Percentiles rank a stretch among this genome's conserved stretches.
Conservation (phyloP, 2,329 filamentous ascomycete species). For the Periconia sp. region DNA sequence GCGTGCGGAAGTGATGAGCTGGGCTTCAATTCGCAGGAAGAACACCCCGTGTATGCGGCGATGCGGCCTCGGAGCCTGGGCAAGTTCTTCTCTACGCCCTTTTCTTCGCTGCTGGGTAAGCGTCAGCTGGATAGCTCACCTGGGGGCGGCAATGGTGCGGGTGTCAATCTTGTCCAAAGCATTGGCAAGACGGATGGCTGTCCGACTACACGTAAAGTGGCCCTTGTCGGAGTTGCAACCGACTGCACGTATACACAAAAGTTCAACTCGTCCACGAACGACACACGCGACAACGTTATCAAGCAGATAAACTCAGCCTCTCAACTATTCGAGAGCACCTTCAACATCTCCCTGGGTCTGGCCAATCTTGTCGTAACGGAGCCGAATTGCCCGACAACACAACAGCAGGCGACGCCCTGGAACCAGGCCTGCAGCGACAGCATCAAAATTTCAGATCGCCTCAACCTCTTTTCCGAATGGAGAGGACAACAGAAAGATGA, state of each 20-base stretch:
- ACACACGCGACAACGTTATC: slow-evolving; percentile 78
- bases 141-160: slow-evolving; percentile 75
- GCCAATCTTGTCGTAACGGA: slow-evolving; percentile 83
- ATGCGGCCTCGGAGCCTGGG: slow-evolving; percentile 60
- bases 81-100: slow-evolving; percentile 63
- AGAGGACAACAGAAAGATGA: slow-evolving; percentile 76
- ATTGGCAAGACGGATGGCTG: slow-evolving; percentile 88
- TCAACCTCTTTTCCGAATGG: slow-evolving; percentile 91
- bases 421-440: slow-evolving; percentile 74
- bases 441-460: slow-evolving; percentile 72
- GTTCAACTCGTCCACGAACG: slow-evolving; percentile 74
- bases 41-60: slow-evolving; percentile 68
- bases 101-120: slow-evolving; percentile 72
- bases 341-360: slow-evolving; percentile 93
- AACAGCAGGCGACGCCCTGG: slow-evolving; percentile 75
- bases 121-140: slow-evolving; percentile 71
- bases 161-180: slow-evolving; percentile 75
- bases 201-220: slow-evolving; percentile 87
- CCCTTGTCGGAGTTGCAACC: slow-evolving; percentile 87
- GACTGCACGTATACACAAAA: slow-evolving; percentile 85
- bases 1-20: slow-evolving; percentile 78
- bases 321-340: slow-evolving; percentile 83
- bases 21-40: slow-evolving; percentile 75
- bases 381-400: slow-evolving; percentile 72
- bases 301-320: slow-evolving; percentile 85